Evolutionary conservation across 2,329 filamentous ascomycete genomes (phyloP).

Genomic region (Arachnomyces sp.): DNA sequence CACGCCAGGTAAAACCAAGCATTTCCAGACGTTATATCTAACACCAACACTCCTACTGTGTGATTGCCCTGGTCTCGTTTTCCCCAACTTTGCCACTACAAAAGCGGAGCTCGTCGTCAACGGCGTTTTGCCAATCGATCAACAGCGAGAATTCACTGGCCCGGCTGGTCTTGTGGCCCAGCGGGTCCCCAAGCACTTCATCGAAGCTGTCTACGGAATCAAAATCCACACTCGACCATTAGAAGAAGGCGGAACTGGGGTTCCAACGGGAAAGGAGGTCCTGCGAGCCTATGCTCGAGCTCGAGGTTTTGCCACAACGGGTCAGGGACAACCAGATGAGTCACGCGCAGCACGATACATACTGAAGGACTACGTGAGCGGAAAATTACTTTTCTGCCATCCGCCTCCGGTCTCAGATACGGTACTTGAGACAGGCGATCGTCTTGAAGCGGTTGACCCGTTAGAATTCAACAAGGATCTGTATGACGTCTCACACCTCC

Average conservation of each 20-base stretch:
- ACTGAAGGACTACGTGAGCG: conserved; percentile 95
- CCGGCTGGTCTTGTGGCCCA: conserved; percentile 74
- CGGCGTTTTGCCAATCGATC: conserved; percentile 90
- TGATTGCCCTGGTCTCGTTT: conserved; percentile 97
- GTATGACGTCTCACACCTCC: conserved; percentile 74
- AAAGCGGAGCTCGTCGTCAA: conserved; percentile 95
- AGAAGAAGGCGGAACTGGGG: conserved; percentile 88
- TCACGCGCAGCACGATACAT: conserved; percentile 82
- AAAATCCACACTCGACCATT: conserved; percentile 69
- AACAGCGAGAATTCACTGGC: conserved; percentile 85
- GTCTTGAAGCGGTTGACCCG: conserved; percentile 48
- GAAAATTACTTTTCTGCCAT: conserved; percentile 85
- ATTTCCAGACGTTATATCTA: conserved; percentile 96
- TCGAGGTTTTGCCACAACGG: conserved; percentile 81
- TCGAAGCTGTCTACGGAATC: conserved; percentile 92
- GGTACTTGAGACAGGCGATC: conserved; percentile 37
- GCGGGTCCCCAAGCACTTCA: conserved; percentile 76
- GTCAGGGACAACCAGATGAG: conserved; percentile 85
- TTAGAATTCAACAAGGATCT: conserved; percentile 79
- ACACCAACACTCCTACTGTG: conserved; percentile 84
- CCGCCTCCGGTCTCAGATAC: conserved; percentile 57
- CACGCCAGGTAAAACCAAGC: conserved; percentile 97
- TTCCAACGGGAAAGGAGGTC: conserved; percentile 75
- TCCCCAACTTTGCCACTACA: conserved; percentile 93
- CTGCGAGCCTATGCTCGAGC: conserved; percentile 79